Percentiles rank a stretch among this genome's conserved stretches.
phyloP scores from a whole-genome alignment of 495 filamentous ascomycete genomes.

The Aspergillus ellipticus region DNA sequence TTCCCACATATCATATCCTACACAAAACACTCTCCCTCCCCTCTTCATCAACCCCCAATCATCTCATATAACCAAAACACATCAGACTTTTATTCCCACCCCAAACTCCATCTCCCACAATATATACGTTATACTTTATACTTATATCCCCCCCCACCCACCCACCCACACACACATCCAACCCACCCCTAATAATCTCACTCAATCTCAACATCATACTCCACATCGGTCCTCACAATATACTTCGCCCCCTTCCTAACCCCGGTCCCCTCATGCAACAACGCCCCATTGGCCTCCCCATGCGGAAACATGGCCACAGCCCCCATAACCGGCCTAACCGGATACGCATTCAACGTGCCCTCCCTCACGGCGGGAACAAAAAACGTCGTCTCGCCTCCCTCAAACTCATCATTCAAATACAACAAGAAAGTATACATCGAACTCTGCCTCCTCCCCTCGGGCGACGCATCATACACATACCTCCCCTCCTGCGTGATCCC shows the following conservation, averaged over 20 bases:
- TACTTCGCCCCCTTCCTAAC: slow-evolving; percentile 38
- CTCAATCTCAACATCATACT: slow-evolving; percentile 41
- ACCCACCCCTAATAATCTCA: no score
- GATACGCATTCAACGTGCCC: slow-evolving; percentile 36
- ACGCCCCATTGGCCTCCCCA: slow-evolving; percentile 36
- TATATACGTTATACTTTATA: no score
- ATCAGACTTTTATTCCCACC: no score
- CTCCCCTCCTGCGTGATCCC: slow-evolving; percentile 32
- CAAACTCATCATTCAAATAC: slow-evolving; percentile 40
- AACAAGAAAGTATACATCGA: slow-evolving; percentile 42
- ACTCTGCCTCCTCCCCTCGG: slow-evolving; percentile 31
- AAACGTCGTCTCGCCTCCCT: slow-evolving; percentile 40
- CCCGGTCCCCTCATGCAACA: slow-evolving; percentile 38
- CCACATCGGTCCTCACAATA: slow-evolving; percentile 39
- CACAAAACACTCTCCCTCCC: no score
- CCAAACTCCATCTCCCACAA: no score
- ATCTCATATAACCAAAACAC: no score
- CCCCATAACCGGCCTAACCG: slow-evolving; percentile 39
- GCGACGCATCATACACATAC: slow-evolving; percentile 38
- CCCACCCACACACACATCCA: no score
- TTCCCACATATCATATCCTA: no score
- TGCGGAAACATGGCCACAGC: slow-evolving; percentile 39
- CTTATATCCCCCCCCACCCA: no score
- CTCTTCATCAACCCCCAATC: no score
- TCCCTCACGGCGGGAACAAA: slow-evolving; percentile 34